Evolutionary conservation across 768 basidiomycete genomes (phyloP), one percentile per base, ranked within the genome.

Genomic region (Agaricus sinodeliciosus): DNA sequence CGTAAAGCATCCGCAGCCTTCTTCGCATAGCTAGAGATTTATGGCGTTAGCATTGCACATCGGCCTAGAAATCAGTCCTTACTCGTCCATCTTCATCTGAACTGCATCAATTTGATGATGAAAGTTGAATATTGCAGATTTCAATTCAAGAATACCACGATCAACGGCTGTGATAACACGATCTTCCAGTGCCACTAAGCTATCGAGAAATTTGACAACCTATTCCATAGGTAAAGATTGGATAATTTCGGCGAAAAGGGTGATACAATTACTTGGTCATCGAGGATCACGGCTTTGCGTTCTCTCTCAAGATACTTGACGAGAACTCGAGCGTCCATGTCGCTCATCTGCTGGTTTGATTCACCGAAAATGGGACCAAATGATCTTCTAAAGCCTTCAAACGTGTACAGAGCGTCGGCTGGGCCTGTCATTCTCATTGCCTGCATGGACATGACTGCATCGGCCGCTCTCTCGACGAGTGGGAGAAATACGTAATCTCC

Each of bases 231-330:
- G n/a, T 28, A 48, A 31, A 48, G 25, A 9, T 45, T 19, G 11
- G 31, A 8, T 31, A 11, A 31, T 11, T 31, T 12, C 11, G 22
- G 9, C 12, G 15, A 12, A 4, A 43, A 43, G 18, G 35, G n/a
- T n/a, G 3, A 57, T 22, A 34, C 12, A 66, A 80, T 55, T 52
- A 92, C 92, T 58, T 85, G 82, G 55, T 79, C 76, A 45, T 90
- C 81, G 11, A 79, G 69, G 0, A 89, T 74, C 11, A 95, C 57
- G 0, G 77, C 74, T 13, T 69, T 71, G 60, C 75, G 77, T 64
- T 98, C 94, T 47, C 94, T 76, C 63, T 87, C 79, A 41, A 98
- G 69, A 66, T 82, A 93, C 69, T 76, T 86, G 34, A 96, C 41
- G 28, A 97, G 63, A 6, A 93, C 79, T 52, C 74, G 78, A 28